These are phyloP conservation scores for Cyberlindnera euphorbiae DNA, from an alignment of 805 yeast species.

Conservation along the genomic window DNA sequence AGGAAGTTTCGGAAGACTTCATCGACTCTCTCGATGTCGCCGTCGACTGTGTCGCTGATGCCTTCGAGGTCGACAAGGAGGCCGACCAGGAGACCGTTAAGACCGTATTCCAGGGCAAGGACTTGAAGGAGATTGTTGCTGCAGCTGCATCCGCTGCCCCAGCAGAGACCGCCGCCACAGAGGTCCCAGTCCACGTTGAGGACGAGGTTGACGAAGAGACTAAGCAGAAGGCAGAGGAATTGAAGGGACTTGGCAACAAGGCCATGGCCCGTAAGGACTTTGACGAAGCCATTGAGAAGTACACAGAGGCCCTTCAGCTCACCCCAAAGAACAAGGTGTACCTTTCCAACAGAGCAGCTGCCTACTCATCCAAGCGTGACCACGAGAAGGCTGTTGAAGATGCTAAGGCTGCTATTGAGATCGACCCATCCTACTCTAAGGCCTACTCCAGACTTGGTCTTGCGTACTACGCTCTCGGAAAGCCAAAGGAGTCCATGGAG, in stretches of 20 bases:
- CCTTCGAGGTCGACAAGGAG: slow-evolving; percentile 63
- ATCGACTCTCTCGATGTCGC: slow-evolving; percentile 91
- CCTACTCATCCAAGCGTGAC: slow-evolving; percentile 72
- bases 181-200: slow-evolving; percentile 34
- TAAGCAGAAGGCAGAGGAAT: slow-evolving; percentile 71
- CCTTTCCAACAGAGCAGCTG: slow-evolving; percentile 94
- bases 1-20: slow-evolving; percentile 70
- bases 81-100: slow-evolving; percentile 31
- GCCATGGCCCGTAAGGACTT: slow-evolving; percentile 78
- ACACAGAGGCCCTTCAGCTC: slow-evolving; percentile 73
- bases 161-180: slow-evolving; percentile 16
- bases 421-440: slow-evolving; percentile 79
- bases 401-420: slow-evolving; percentile 73
- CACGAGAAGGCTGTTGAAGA: slow-evolving; percentile 78
- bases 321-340: slow-evolving; percentile 76
- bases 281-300: slow-evolving; percentile 65
- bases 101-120: slow-evolving; percentile 42
- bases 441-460: slow-evolving; percentile 94
- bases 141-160: slow-evolving; percentile 11
- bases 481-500: slow-evolving; percentile 80
- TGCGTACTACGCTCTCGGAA: slow-evolving; percentile 93
- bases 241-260: slow-evolving; percentile 85
- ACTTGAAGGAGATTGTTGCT: slow-evolving; percentile 41
- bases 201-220: slow-evolving; percentile 44
- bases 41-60: slow-evolving; percentile 85